Conservation (phyloP, 2,329 filamentous ascomycete genomes). For the Pseudocercospora fuligena region DNA sequence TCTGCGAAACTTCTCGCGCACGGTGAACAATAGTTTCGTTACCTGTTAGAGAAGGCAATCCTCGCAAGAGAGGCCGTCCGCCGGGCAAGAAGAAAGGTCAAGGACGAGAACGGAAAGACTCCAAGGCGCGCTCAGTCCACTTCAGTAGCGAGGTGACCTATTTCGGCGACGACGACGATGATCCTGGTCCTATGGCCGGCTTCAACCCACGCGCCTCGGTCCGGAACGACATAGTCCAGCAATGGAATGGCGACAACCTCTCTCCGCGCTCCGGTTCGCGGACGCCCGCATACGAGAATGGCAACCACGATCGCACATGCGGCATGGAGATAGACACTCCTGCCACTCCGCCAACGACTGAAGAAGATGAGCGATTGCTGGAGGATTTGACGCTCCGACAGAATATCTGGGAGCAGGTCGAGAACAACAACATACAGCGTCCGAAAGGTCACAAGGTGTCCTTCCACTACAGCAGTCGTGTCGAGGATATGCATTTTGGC, state of each 20-base stretch:
- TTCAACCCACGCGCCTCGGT: constrained; percentile 33
- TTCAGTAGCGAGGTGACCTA: neutral
- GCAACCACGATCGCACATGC: constrained; percentile 15
- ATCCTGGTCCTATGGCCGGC: constrained; percentile 29
- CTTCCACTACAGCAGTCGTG: constrained; percentile 91
- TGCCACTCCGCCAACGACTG: constrained; percentile 49
- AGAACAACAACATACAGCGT: constrained; percentile 71
- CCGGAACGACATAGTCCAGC: constrained; percentile 38
- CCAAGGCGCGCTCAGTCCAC: neutral
- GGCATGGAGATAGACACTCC: constrained; percentile 29
- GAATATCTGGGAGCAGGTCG: constrained; percentile 58
- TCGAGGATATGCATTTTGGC: constrained; percentile 96
- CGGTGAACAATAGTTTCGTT: constrained; percentile 1
- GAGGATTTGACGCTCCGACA: constrained; percentile 51
- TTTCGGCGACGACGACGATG: neutral
- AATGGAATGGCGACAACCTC: constrained; percentile 30
- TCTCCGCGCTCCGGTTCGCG: constrained; percentile 27
- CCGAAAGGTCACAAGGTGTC: constrained; percentile 90
- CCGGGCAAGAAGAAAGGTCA: neutral
- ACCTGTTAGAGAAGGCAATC: neutral
- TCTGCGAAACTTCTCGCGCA: neutral
- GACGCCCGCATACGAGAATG: constrained; percentile 22
- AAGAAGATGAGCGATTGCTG: constrained; percentile 51
- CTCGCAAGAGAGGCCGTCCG: neutral
- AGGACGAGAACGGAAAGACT: neutral